A percentile compares a stretch with the other conserved stretches of the same genome.
phyloP scores from a whole-genome alignment of 2,329 filamentous ascomycete genomes.

The Diaporthe ampelina region DNA sequence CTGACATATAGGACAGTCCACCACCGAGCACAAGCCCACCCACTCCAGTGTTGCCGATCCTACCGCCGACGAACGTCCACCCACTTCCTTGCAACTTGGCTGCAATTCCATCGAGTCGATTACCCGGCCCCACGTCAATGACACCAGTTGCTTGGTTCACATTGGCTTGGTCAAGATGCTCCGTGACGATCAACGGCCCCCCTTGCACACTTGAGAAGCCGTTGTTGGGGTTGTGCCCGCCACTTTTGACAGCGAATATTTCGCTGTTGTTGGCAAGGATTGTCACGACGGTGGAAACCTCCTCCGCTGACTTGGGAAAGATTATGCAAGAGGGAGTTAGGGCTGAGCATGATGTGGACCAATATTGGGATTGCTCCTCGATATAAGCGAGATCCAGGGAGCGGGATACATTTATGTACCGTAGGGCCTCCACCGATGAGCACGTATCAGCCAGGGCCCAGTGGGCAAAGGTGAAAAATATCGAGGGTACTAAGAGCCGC shows the following conservation, averaged over 20 bases:
- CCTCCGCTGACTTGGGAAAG: slow-evolving; percentile 7
- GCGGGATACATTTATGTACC: background rate
- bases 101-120: slow-evolving; percentile 5
- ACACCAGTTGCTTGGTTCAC: slow-evolving; percentile 18
- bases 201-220: slow-evolving; percentile 28
- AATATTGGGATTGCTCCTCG: slow-evolving; percentile 21
- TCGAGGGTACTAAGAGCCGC: background rate
- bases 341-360: slow-evolving; percentile 26
- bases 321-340: slow-evolving; percentile 20
- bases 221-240: slow-evolving; percentile 27
- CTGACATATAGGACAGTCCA: slow-evolving; percentile 20
- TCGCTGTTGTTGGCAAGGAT: slow-evolving; percentile 14
- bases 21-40: slow-evolving; percentile 28
- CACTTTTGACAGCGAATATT: slow-evolving; percentile 14
- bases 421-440: background rate
- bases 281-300: background rate
- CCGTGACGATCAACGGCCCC: slow-evolving; percentile 24
- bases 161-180: slow-evolving; percentile 17
- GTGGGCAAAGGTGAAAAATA: background rate
- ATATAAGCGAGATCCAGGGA: slow-evolving; percentile 11
- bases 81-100: slow-evolving; percentile 21
- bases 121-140: slow-evolving; percentile 18
- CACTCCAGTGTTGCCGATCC: slow-evolving; percentile 24
- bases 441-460: background rate
- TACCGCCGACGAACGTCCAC: slow-evolving; percentile 20